phyloP scores from a whole-genome alignment of 805 yeast species.

The Saccharomyces jurei region DNA sequence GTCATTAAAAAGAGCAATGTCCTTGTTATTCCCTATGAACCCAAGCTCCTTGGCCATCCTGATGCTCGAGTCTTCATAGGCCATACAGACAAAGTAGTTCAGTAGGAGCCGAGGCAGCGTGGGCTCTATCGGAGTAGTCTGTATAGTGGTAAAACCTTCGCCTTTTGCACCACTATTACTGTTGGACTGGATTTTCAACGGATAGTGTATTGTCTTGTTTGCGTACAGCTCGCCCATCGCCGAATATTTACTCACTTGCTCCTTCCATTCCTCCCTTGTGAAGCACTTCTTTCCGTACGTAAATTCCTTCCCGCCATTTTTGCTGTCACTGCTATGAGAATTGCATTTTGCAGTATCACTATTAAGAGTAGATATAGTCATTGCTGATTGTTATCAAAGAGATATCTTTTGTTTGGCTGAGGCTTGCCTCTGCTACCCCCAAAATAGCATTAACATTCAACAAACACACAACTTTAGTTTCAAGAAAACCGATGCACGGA shows the following conservation, averaged over 20 bases:
- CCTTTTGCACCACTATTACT: neutral
- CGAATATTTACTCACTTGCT: slow-evolving; percentile 9
- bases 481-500: neutral
- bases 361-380: neutral
- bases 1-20: slow-evolving; percentile 25
- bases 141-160: neutral
- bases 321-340: neutral
- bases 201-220: neutral
- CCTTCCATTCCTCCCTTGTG: slow-evolving; percentile 24
- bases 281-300: slow-evolving; percentile 13
- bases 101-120: slow-evolving; percentile 40
- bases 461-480: neutral
- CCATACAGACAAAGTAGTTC: slow-evolving; percentile 71
- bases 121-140: slow-evolving; percentile 32
- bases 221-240: slow-evolving; percentile 1
- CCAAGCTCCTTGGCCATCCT: slow-evolving; percentile 54
- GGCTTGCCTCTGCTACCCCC: neutral
- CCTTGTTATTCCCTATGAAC: slow-evolving; percentile 17
- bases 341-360: neutral
- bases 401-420: neutral
- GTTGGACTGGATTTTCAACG: neutral
- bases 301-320: neutral
- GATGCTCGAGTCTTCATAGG: slow-evolving; percentile 60
- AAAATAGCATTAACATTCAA: neutral
- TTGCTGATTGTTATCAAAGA: neutral